Evolutionary conservation across 805 yeast species (phyloP).

Genomic region (Candida sithepensis): DNA sequence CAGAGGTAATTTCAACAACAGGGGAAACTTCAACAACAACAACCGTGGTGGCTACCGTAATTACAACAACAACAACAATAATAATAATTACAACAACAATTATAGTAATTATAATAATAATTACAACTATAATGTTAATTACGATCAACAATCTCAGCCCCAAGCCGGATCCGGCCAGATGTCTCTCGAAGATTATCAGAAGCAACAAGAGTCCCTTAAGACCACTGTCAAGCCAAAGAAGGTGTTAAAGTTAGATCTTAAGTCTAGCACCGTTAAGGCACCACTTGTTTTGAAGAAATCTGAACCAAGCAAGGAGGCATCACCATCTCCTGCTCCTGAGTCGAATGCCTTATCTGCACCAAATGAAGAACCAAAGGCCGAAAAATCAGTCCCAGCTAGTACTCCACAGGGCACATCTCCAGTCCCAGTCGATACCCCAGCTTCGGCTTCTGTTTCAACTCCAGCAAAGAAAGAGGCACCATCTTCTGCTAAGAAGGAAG

Average conservation of each 20-base stretch:
- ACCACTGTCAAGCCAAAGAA: conserved; percentile 55
- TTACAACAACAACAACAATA: conserved; percentile 24
- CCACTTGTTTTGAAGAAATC: conserved; percentile 33
- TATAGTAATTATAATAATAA: conserved; percentile 21
- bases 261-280: conserved; percentile 48
- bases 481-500: conserved; percentile 10
- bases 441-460: conserved; percentile 15
- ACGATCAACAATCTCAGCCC: conserved; percentile 11
- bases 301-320: conserved; percentile 30
- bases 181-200: conserved; percentile 81
- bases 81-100: conserved; percentile 25
- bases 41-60: conserved; percentile 19
- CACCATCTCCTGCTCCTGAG: conserved; percentile 17
- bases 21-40: conserved; percentile 22
- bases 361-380: conserved; percentile 13
- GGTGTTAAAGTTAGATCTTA: conserved; percentile 61
- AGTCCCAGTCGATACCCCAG: conserved; percentile 7
- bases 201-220: conserved; percentile 43
- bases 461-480: conserved; percentile 14
- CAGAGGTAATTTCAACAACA: conserved; percentile 21
- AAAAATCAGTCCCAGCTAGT: conserved; percentile 12
- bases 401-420: conserved; percentile 13
- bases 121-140: conserved; percentile 21
- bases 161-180: conserved; percentile 40
- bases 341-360: conserved; percentile 10